A percentile compares a stretch with the other conserved stretches of the same genome.
Evolutionary conservation across 805 yeast species (phyloP).

Genomic region (Saccharomycopsis sp.): DNA sequence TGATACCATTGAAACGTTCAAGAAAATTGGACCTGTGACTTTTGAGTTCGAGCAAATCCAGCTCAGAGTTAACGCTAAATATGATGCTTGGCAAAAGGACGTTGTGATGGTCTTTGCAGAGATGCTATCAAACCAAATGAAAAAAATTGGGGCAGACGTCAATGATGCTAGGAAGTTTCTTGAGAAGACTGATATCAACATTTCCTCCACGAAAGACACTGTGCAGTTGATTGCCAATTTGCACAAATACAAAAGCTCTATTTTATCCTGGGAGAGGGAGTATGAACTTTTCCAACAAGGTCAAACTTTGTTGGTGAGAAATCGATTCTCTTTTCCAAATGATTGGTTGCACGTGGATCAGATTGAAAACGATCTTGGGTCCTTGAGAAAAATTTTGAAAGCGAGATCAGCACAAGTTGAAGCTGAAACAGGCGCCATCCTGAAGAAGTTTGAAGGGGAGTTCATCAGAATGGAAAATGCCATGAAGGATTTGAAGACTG

Average conservation of each 20-base stretch:
- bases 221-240: conserved; percentile 33
- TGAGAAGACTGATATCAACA: conserved; percentile 30
- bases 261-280: conserved; percentile 22
- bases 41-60: conserved; percentile 49
- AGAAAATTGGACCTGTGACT: conserved; percentile 33
- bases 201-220: conserved; percentile 32
- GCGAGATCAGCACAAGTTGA: conserved; percentile 32
- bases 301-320: conserved; percentile 34
- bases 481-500: conserved; percentile 26
- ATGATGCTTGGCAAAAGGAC: conserved; percentile 49
- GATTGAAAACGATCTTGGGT: conserved; percentile 38
- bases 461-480: conserved; percentile 29
- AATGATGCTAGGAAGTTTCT: conserved; percentile 28
- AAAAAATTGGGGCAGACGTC: conserved; percentile 28
- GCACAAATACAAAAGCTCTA: conserved; percentile 26
- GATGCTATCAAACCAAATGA: conserved; percentile 29
- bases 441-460: conserved; percentile 35
- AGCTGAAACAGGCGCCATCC: conserved; percentile 34
- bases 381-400: conserved; percentile 33
- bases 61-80: conserved; percentile 40
- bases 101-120: conserved; percentile 35
- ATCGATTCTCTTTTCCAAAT: conserved; percentile 39
- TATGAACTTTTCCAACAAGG: conserved; percentile 27
- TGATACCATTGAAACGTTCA: conserved; percentile 38
- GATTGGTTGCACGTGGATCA: conserved; percentile 61